Evolutionary conservation across 2,329 filamentous ascomycete species (phyloP).

Genomic region (Hirsutella rhossiliensis): DNA sequence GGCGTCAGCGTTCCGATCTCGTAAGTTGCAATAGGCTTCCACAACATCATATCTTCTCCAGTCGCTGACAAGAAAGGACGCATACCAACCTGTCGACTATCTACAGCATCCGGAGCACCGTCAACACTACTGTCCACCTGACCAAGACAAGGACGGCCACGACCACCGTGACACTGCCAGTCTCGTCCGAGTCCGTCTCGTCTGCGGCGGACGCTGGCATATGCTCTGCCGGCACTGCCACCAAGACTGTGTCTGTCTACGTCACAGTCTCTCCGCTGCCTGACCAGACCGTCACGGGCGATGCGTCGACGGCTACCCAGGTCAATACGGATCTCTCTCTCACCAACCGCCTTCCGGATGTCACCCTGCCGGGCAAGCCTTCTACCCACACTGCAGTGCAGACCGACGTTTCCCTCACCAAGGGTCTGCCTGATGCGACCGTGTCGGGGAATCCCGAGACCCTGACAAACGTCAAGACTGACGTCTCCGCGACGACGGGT

Average conservation of each 20-base stretch:
- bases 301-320: conserved; percentile 4
- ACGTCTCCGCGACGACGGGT: conserved; percentile 14
- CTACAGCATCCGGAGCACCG: conserved; percentile 15
- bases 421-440: conserved; percentile 13
- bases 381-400: conserved; percentile 10
- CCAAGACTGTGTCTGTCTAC: conserved; percentile 11
- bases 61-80: conserved; percentile 14
- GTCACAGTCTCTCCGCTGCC: conserved; percentile 10
- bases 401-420: conserved; percentile 10
- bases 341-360: conserved; percentile 11
- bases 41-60: neutral
- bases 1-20: conserved; percentile 19
- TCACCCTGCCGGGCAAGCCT: conserved; percentile 16
- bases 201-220: neutral
- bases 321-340: conserved; percentile 1
- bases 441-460: conserved; percentile 16
- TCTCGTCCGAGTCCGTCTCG: neutral
- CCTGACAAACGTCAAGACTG: conserved; percentile 16
- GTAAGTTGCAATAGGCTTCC: conserved; percentile 12
- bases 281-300: conserved; percentile 14
- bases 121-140: conserved; percentile 3
- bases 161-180: conserved; percentile 5
- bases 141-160: conserved; percentile 11
- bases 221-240: conserved; percentile 8
- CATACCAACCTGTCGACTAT: conserved; percentile 20